Base-by-base conservation (phyloP, 768 basidiomycete genomes). In the Russula sp. region DNA sequence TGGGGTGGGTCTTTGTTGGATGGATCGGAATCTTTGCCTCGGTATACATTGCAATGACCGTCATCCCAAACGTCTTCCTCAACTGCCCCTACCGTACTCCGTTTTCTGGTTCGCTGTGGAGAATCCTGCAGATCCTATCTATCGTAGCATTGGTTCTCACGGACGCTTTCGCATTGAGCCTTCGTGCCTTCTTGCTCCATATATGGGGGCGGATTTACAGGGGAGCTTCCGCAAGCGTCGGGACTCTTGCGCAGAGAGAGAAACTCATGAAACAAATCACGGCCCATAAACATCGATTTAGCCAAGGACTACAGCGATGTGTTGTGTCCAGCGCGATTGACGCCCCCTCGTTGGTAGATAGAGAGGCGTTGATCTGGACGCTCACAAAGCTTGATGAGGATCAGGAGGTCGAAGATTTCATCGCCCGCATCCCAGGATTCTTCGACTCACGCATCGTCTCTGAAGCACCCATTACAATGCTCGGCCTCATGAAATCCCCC, bases 1-100 rank as follows among this genome's bases (percentile, higher is more conserved):
- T 56, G 2, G 55, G 40, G 3, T 56, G 55, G 55, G 31, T 56
- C 9, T 56, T 56, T 27, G 13, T 56, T 27, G 49, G 57, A 9
- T 48, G 35, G 35, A 10, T 59, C 34, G 57, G 44, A n/a, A 22
- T 59, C 10, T 49, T 51, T 22, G 45, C 20, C 8, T 27, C 49
- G 13, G 1, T 59, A 39, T 59, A 59, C 48, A 27, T 32, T 14
- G 57, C 45, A 11, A 37, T 59, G 57, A 59, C 57, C 6, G 16
- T 59, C 20, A 16, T 50, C 45, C 57, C 57, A 18, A 51, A 48
- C 47, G 11, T 59, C 1, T 20, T 59, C 27, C 34, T 49, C 44
- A 59, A 49, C 47, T 59, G 57, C 13, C 57, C 57, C 8, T 59
- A 59, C 34, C 45, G 57, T 11, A 59, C 57, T 5, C 57, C 57